Base-by-base conservation (phyloP, 2,329 filamentous ascomycete genomes). In the Ophiostoma australiae region DNA sequence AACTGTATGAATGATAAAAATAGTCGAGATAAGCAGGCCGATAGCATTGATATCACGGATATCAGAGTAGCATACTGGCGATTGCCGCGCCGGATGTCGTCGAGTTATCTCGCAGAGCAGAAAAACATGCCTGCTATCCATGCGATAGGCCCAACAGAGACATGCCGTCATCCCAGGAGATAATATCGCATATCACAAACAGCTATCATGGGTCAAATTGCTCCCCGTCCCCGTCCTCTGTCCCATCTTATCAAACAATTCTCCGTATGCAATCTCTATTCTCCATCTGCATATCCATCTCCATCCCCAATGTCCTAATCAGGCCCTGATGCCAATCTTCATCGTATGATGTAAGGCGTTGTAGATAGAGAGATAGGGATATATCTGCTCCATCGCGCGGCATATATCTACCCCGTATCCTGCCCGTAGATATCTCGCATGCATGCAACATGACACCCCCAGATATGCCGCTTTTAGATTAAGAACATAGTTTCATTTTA, bases 331-430 rank as follows among this genome's bases (percentile, higher is more conserved):
- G 35, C 37, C 37, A 39, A 48, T 48, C 44, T 20, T 48, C 7
- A 48, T 7, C 37, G 11, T 48, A 48, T 23, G 48, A 55, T 58
- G 23, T 7, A 58, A 27, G 44, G n/a, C 8, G 7, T 23, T 27
- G 52, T 13, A 27, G 52, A 58, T 27, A 58, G n/a, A 13, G 44
- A 58, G 52, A 58, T 58, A 58, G 52, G 52, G 52, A 52, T 52
- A 52, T 52, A 52, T 52, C 48, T 52, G 17, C 52, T 58, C 52
- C 52, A 27, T 58, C 20, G 10, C n/a, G 52, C 52, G 52, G 52
- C 52, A 27, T 17, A 23, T 55, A 58, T 27, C 48, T 52, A 27
- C n/a, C 52, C 52, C 52, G 52, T 55, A 27, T 55, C 11, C 1
- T 58, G 44, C 44, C 17, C 17, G 17, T 48, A 27, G 52, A 58